A percentile compares a stretch with the other conserved stretches of the same genome.
These are phyloP conservation scores for Orychophragmus violaceus DNA, from an alignment of 345 rosid species.

Conservation along the genomic window DNA sequence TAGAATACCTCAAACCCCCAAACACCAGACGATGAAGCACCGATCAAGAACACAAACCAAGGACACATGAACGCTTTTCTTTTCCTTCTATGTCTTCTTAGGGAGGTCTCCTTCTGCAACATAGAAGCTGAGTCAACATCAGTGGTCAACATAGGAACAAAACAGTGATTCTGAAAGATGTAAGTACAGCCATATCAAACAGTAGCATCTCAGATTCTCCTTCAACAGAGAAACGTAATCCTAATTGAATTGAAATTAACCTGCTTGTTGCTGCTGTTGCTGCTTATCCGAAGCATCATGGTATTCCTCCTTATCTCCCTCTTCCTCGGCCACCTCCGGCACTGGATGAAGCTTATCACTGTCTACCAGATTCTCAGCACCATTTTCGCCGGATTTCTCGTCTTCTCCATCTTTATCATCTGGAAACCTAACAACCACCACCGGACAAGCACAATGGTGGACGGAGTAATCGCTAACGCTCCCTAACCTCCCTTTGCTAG, in stretches of 20 bases:
- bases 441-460: slow-evolving; percentile 80
- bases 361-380: slow-evolving; percentile 4
- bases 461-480: slow-evolving; percentile 85
- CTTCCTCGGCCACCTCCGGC: slow-evolving; percentile 42
- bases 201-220: no score
- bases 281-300: slow-evolving; percentile 47
- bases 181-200: no score
- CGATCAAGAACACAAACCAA: slow-evolving; percentile 13
- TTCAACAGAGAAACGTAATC: not conserved
- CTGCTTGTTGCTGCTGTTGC: slow-evolving; percentile 32
- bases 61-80: not conserved
- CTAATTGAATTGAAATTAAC: not conserved
- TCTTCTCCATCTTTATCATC: slow-evolving; percentile 45
- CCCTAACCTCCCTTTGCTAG: slow-evolving; percentile 57
- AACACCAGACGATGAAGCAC: not conserved
- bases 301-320: slow-evolving; percentile 48
- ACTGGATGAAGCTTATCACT: slow-evolving; percentile 31
- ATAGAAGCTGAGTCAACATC: slow-evolving; percentile 6
- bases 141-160: not conserved
- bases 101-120: slow-evolving; percentile 17
- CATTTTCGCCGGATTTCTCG: not conserved
- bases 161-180: not conserved
- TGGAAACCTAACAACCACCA: slow-evolving; percentile 66
- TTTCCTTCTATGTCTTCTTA: slow-evolving; percentile 11
- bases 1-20: slow-evolving; percentile 3